Evolutionary conservation across 805 yeast genomes (phyloP), one percentile per base, ranked within the genome.

Genomic region (Myxozyma geophila): DNA sequence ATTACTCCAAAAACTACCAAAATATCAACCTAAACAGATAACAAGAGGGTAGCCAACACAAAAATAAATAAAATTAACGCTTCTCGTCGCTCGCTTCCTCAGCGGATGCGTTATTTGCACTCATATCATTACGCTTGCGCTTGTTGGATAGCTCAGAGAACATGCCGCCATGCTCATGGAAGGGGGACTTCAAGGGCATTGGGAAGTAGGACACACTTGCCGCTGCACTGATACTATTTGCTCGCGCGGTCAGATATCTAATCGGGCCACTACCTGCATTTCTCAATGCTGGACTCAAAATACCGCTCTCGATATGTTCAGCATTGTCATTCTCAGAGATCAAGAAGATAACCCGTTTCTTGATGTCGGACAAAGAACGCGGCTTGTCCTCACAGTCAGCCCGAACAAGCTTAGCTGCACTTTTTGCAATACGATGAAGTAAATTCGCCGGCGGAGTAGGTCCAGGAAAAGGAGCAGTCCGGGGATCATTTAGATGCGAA

Each of bases 391-490:
- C 28, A 5, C 10, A 33, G 3, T 39, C 52, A 7, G 40, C 37
- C 2, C 47, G 46, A 48, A 58, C 57, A 9, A 57, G 28, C 40
- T 21, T 51, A 21, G 50, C 46, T 1, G 67, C 60, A 4, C 55
- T 48, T 37, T 55, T 54, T 10, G 60, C 62, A 35, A 63, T 63
- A 12, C 58, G 52, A 47, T 51, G 63, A 2, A 59, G 50, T 1
- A 63, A 41, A 2, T 43, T 44, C 21, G 67, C 52, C 13, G 67
- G 67, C 6, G 67, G 67, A 7, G 54, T 51, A 1, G 51, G 12
- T 12, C 67, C 67, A 0, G 52, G 63, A 39, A 63, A 63, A 1
- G 67, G 67, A 8, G 67, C 60, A 19, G 59, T 51, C 15, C 60
- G 53, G 3, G 67, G 67, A 43, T 63, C 67, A 35, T 48, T 53